A percentile compares a stretch with the other conserved stretches of the same genome.
Evolutionary conservation across 768 basidiomycete genomes (phyloP).

Genomic region (Macrolepiota albuminosa): DNA sequence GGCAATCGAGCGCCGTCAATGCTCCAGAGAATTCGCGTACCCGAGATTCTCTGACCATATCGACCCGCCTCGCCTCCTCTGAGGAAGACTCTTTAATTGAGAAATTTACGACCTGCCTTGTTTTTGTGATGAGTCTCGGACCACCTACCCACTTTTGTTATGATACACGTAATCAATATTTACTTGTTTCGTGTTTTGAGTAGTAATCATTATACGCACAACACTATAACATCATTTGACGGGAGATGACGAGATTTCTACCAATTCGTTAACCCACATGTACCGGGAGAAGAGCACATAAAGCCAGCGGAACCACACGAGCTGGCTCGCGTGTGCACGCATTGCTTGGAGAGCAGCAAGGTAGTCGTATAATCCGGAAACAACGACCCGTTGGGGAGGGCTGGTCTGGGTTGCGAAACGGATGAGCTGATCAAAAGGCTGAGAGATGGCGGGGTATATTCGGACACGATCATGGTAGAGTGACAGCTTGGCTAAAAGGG

Average conservation of each 20-base stretch:
- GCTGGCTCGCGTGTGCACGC: slow-evolving; percentile 66
- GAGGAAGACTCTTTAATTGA: too few relatives aligned
- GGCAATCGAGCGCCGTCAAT: too few relatives aligned
- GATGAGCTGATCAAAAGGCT: not conserved
- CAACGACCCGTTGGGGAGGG: slow-evolving; percentile 37
- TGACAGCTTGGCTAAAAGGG: slow-evolving; percentile 45
- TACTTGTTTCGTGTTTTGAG: not conserved
- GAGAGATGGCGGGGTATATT: not conserved
- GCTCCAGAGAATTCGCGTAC: too few relatives aligned
- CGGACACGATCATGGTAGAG: slow-evolving; percentile 18
- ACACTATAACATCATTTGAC: not conserved
- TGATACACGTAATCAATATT: too few relatives aligned
- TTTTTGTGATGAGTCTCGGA: too few relatives aligned
- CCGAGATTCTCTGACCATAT: too few relatives aligned
- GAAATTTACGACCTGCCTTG: too few relatives aligned
- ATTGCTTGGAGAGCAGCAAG: slow-evolving; percentile 60
- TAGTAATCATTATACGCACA: not conserved
- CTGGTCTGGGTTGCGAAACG: not conserved
- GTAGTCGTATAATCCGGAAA: slow-evolving; percentile 57
- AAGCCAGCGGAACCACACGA: slow-evolving; percentile 88
- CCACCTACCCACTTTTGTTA: too few relatives aligned
- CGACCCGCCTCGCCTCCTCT: too few relatives aligned
- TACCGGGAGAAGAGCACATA: slow-evolving; percentile 78
- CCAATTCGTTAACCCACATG: slow-evolving; percentile 92
- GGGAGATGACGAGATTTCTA: slow-evolving; percentile 33